Conservation (phyloP, 306 rosid species). For the Begonia fuchsioides region DNA sequence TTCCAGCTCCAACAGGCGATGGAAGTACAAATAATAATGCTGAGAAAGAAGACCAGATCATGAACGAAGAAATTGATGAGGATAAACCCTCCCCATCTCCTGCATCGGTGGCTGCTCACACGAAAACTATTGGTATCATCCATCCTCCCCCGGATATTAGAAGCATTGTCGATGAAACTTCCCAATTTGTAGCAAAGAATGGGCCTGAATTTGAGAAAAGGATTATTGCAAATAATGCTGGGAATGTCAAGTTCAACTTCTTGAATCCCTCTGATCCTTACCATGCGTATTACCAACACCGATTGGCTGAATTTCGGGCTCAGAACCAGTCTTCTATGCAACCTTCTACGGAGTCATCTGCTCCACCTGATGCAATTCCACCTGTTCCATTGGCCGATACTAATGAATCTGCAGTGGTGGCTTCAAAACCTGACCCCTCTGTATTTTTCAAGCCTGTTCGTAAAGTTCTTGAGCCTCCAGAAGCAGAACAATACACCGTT, state of each 20-base stretch:
- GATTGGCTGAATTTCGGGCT: slow-evolving; percentile 65
- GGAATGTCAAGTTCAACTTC: slow-evolving; percentile 77
- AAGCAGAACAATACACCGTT: slow-evolving; percentile 82
- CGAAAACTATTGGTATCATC: slow-evolving; percentile 90
- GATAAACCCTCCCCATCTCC: slow-evolving; percentile 22
- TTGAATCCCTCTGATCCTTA: slow-evolving; percentile 58
- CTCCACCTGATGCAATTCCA: slow-evolving; percentile 19
- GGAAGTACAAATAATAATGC: slow-evolving; percentile 36
- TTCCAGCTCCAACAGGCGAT: slow-evolving; percentile 79
- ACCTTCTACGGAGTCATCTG: slow-evolving; percentile 22
- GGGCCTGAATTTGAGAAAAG: slow-evolving; percentile 89
- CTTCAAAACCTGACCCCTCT: slow-evolving; percentile 37
- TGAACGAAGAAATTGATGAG: slow-evolving; percentile 23
- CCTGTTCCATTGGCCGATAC: slow-evolving; percentile 29
- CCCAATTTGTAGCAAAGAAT: slow-evolving; percentile 78
- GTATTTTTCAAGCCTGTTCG: slow-evolving; percentile 54
- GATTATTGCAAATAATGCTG: slow-evolving; percentile 62
- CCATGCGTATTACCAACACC: slow-evolving; percentile 84
- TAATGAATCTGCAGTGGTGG: slow-evolving; percentile 18
- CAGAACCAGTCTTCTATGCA: slow-evolving; percentile 47
- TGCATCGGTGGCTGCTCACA: slow-evolving; percentile 58
- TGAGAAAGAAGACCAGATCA: slow-evolving; percentile 14
- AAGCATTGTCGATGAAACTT: slow-evolving; percentile 79
- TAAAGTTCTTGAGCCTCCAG: slow-evolving; percentile 84
- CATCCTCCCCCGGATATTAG: slow-evolving; percentile 86